Evolutionary conservation across 495 filamentous ascomycete genomes (phyloP), one percentile per base, ranked within the genome.

Genomic region (Xylaria longipes): DNA sequence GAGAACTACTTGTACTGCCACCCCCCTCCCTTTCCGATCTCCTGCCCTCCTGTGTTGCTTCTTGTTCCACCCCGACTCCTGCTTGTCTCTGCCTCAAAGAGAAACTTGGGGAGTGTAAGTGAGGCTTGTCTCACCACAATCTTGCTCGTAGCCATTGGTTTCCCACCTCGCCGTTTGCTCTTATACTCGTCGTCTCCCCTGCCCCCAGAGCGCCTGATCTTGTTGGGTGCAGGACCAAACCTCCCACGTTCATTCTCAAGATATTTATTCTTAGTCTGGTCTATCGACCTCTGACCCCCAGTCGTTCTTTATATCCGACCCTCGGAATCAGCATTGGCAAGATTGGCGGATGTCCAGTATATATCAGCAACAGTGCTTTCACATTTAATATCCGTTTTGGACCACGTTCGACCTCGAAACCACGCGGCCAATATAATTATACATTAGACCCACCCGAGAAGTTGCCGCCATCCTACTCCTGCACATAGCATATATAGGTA

Each of bases 271-370:
- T 48, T 60, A 66, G 69, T 56, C 64, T 75, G 66, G 57, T 75
- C 60, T 58, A 68, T 76, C 72, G 72, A 64, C 67, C 72, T 74
- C 82, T 80, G 68, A 82, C 80, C 81, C 72, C 71, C 76, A 85
- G 84, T 85, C 83, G 58, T 79, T 85, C 84, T 73, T 85, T 84
- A 74, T 25, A 33, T 66, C 39, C 8, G 15, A 17, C 35, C 41
- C 58, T 25, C 39, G 52, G 52, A 56, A 57, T 14, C 39, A 64
- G 25, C 29, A 58, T 52, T 67, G 71, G 72, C 70, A 69, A 65
- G 41, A 41, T 54, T 66, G 22, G 69, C 61, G 61, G 52, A 71
- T 66, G 37, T 31, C 69, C 15, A 58, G 61, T 71, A 71, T 65
- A 60, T 71, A 65, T 46, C 48, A 60, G 25, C 62, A 48, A 14